Evolutionary conservation across 495 filamentous ascomycete genomes (phyloP), one percentile per base, ranked within the genome.

Genomic region (Xylaria flabelliformis): DNA sequence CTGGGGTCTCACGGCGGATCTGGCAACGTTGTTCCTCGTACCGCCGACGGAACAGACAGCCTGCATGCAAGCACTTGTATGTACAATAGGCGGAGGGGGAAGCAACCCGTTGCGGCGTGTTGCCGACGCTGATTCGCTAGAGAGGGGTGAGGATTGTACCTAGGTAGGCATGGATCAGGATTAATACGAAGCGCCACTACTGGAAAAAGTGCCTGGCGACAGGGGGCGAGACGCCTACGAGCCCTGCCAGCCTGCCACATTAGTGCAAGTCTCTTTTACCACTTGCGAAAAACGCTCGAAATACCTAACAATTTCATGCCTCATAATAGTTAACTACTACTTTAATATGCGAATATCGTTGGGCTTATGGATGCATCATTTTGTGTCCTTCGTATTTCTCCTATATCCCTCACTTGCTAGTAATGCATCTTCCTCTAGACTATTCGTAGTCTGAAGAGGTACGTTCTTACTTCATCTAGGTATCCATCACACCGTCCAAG

Each of bases 151-250:
- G 24, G 29, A 42, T 36, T 39, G 36, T n/a, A n/a, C n/a, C n/a
- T n/a, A n/a, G n/a, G n/a, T 39, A 5, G 42, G 42, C 9, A 12
- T 42, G 39, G 39, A 42, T 42, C 39, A n/a, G 48, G 26, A 34
- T 32, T 51, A 58, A 68, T 68, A 68, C 66, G 66, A 68, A 68
- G 66, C 66, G 66, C 66, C 51, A 46, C 39, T 42, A 29, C 39
- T 53, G n/a, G 50, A 9, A 42, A 42, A 56, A 55, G 39, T 21
- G 4, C 34, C 19, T 26, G n/a, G 62, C 21, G n/a, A 39, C 13
- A 41, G 41, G 41, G 34, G 39, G 21, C 24, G 48, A 15, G 41
- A 66, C 64, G 46, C 64, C 58, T 61, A 39, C 15, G 26, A 56
- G 29, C 53, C 53, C 53, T 56, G 3, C 53, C 7, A 53, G 12